Conservation (phyloP, 2,329 filamentous ascomycete genomes). For the Neofusicoccum kwambonambiense region DNA sequence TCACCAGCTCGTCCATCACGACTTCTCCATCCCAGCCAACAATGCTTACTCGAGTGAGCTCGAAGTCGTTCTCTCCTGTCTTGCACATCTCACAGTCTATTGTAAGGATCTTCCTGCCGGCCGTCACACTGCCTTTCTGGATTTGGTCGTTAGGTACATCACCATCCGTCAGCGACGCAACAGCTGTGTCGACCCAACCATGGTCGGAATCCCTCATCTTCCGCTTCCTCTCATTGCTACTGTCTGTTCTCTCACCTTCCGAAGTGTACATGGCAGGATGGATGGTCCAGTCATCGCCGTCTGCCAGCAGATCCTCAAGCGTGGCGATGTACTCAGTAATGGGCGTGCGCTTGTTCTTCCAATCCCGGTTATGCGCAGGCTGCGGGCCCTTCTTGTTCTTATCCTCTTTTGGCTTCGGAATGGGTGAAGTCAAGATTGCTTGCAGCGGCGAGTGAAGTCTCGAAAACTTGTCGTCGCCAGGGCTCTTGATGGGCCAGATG, state of each 20-base stretch:
- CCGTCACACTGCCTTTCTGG: slow-evolving; percentile 78
- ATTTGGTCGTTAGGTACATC: slow-evolving; percentile 67
- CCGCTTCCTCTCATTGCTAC: slow-evolving; percentile 54
- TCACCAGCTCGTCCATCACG: slow-evolving; percentile 87
- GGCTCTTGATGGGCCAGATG: slow-evolving; percentile 84
- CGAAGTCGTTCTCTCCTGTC: slow-evolving; percentile 74
- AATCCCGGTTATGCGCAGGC: slow-evolving; percentile 62
- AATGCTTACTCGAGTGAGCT: slow-evolving; percentile 85
- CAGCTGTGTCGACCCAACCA: slow-evolving; percentile 81
- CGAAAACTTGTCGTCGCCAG: slow-evolving; percentile 77
- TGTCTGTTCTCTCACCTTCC: slow-evolving; percentile 54
- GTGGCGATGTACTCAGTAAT: slow-evolving; percentile 77
- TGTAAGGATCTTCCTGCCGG: slow-evolving; percentile 73
- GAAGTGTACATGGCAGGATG: slow-evolving; percentile 73
- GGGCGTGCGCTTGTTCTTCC: slow-evolving; percentile 73
- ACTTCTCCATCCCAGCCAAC: slow-evolving; percentile 81
- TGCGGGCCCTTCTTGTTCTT: slow-evolving; percentile 58
- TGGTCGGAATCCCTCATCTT: slow-evolving; percentile 50
- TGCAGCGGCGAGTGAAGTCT: slow-evolving; percentile 85
- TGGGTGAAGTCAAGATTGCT: slow-evolving; percentile 74
- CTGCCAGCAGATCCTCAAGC: slow-evolving; percentile 69
- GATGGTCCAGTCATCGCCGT: slow-evolving; percentile 70
- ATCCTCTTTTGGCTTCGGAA: slow-evolving; percentile 68
- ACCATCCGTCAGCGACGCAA: slow-evolving; percentile 66
- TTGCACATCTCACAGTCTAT: slow-evolving; percentile 98